phyloP scores from a whole-genome alignment of 257 asterid genomes.

The Gynochthodes officinalis region DNA sequence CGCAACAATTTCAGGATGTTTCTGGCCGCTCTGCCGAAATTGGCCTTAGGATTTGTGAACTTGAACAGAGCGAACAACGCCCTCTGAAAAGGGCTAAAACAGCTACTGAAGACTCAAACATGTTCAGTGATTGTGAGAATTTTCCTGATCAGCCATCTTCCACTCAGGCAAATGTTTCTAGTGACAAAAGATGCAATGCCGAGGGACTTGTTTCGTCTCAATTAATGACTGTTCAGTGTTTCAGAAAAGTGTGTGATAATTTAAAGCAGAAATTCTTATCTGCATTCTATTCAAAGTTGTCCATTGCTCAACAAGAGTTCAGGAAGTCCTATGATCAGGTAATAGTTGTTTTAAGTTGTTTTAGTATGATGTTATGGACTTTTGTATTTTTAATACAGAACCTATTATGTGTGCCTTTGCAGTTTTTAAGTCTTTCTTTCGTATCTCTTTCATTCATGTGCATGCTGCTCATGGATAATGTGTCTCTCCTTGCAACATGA shows the following conservation, averaged over 20 bases:
- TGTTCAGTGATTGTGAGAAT: constrained; percentile 26
- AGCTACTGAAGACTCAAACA: constrained; percentile 25
- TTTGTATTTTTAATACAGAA: neutral
- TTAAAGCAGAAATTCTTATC: constrained; percentile 69
- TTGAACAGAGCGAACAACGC: constrained; percentile 30
- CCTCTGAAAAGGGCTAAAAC: constrained; percentile 32
- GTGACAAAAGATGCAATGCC: constrained; percentile 24
- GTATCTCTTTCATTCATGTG: neutral
- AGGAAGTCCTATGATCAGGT: constrained; percentile 79
- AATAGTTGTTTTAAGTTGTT: constrained; percentile 26
- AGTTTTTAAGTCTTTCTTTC: neutral
- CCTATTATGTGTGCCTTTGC: neutral
- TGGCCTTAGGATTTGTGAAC: constrained; percentile 22
- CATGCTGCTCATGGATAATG: neutral
- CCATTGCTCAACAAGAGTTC: constrained; percentile 77
- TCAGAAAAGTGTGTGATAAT: constrained; percentile 57
- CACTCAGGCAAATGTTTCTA: constrained; percentile 22
- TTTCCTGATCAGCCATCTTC: constrained; percentile 31
- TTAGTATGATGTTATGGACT: constrained; percentile 11
- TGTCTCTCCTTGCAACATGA: neutral
- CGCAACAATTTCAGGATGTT: constrained; percentile 26
- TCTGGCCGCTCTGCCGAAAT: constrained; percentile 32
- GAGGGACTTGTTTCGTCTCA: constrained; percentile 27
- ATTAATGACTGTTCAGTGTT: constrained; percentile 30
- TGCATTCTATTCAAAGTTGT: constrained; percentile 56